phyloP scores from a whole-genome alignment of 2,329 filamentous ascomycete genomes.

The Drechslerella dactyloides region DNA sequence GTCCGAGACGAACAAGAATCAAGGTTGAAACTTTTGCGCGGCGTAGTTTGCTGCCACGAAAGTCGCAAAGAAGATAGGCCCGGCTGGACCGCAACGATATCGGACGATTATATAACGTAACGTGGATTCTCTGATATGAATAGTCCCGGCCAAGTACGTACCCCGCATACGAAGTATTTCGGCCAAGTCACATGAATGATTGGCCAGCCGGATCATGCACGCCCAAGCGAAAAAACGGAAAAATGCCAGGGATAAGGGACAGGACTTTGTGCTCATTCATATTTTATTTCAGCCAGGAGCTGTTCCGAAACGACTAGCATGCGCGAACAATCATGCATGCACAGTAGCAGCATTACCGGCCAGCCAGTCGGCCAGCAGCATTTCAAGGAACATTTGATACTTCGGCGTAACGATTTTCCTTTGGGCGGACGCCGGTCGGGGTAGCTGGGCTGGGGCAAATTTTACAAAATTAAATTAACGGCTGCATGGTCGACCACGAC shows the following conservation, averaged over 20 bases:
- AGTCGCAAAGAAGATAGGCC: too few species aligned
- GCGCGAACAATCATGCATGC: neutral
- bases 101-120: too few species aligned
- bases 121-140: neutral
- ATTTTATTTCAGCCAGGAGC: neutral
- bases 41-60: too few species aligned
- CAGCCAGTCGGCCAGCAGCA: neutral
- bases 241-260: neutral
- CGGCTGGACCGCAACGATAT: too few species aligned
- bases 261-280: neutral
- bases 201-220: neutral
- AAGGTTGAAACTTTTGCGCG: too few species aligned
- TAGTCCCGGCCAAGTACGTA: neutral
- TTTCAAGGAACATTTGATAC: neutral
- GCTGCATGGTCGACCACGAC: neutral
- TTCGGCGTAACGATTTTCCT: conserved; percentile 51
- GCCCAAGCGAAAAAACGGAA: neutral
- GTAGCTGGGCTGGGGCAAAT: conserved; percentile 24
- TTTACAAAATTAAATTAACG: conserved; percentile 23
- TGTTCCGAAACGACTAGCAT: conserved; percentile 42
- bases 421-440: conserved; percentile 11
- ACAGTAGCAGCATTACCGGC: neutral
- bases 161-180: neutral
- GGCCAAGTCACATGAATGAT: neutral
- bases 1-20: too few species aligned